phyloP scores from a whole-genome alignment of 169 alveolate species.

The Ichthyophthirius multifiliis region DNA sequence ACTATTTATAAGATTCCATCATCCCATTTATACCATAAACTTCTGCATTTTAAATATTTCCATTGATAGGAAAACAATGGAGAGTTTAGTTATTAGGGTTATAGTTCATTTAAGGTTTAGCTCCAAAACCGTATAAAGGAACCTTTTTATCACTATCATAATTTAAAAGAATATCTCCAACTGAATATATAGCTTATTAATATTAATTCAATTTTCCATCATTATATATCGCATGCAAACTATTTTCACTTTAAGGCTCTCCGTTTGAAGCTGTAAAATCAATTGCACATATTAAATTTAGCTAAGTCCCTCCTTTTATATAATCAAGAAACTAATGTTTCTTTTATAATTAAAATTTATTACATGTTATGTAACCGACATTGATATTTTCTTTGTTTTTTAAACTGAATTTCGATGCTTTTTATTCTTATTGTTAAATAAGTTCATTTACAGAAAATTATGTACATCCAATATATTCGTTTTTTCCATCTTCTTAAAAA shows the following conservation, averaged over 20 bases:
- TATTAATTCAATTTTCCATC: constrained; percentile 34
- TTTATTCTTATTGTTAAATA: not conserved
- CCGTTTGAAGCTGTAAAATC: constrained; percentile 69
- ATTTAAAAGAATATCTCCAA: constrained; percentile 54
- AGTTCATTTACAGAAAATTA: not conserved
- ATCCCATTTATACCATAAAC: constrained; percentile 67
- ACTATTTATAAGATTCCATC: constrained; percentile 46
- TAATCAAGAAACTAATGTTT: constrained; percentile 55
- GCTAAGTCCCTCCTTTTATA: constrained; percentile 57
- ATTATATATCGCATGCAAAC: constrained; percentile 38
- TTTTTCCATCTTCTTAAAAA: not conserved
- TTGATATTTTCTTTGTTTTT: not conserved
- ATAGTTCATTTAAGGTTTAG: constrained; percentile 7
- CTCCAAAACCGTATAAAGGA: constrained; percentile 70
- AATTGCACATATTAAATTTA: constrained; percentile 54
- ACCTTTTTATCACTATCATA: constrained; percentile 65
- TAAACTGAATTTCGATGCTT: not conserved
- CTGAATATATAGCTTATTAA: constrained; percentile 49
- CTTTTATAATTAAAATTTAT: constrained; percentile 5
- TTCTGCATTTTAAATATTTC: constrained; percentile 52
- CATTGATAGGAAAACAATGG: constrained; percentile 78
- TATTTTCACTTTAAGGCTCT: constrained; percentile 21
- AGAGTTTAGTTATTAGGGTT: not conserved
- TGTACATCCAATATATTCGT: not conserved
- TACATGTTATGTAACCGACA: not conserved